Evolutionary conservation across 2,329 filamentous ascomycete genomes (phyloP).

Genomic region (Colletotrichum liriopes): DNA sequence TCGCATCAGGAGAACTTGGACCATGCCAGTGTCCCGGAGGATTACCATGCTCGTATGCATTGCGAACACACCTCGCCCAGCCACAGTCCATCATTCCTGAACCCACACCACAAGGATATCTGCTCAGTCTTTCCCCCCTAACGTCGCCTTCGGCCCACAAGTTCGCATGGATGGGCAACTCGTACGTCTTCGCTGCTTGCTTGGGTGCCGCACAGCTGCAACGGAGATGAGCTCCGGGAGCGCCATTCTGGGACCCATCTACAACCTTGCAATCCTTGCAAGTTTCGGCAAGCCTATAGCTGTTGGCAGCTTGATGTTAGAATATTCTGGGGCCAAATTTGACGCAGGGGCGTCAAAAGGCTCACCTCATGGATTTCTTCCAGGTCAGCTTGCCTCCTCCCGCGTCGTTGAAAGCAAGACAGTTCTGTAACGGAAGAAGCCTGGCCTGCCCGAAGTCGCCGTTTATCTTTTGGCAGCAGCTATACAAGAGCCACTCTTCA

Average conservation of each 20-base stretch:
- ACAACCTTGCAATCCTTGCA: background rate
- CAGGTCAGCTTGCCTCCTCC: slow-evolving; percentile 1
- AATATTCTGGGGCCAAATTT: background rate
- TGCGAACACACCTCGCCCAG: background rate
- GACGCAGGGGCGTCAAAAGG: background rate
- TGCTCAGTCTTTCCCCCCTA: background rate
- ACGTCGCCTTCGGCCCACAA: background rate
- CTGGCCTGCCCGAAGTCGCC: background rate
- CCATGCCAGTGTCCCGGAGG: background rate
- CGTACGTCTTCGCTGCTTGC: background rate
- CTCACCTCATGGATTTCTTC: background rate
- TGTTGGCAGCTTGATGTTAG: background rate
- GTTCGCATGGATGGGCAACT: background rate
- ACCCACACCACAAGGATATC: background rate
- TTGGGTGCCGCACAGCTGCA: background rate
- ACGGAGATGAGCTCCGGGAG: background rate
- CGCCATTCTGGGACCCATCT: background rate
- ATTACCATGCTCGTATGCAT: background rate
- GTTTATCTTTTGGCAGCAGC: background rate
- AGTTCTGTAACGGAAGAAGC: background rate
- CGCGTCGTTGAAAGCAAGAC: background rate
- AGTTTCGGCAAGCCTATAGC: background rate
- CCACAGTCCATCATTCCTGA: background rate
- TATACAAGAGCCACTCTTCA: background rate
- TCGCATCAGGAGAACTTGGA: slow-evolving; percentile 1